These are phyloP conservation scores for Leccinum arenicola DNA, from an alignment of 768 basidiomycete species.

Conservation along the genomic window DNA sequence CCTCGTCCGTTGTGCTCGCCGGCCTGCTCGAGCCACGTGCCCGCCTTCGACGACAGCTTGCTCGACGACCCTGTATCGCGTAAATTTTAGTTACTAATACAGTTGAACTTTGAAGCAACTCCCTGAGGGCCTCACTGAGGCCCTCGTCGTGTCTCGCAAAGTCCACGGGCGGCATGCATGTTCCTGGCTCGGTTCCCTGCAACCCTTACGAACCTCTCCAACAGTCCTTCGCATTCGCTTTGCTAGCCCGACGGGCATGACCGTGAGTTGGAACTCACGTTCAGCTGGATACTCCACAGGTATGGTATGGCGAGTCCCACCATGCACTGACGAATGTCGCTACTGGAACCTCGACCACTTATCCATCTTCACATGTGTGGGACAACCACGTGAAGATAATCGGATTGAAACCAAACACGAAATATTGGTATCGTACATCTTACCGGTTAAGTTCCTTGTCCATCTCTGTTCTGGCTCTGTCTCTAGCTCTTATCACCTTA, in stretches of 20 bases:
- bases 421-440: conserved; percentile 28
- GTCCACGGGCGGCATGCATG: conserved; percentile 25
- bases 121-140: no score
- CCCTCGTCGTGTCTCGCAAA: conserved; percentile 23
- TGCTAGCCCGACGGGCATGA: conserved; percentile 27
- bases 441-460: conserved; percentile 19
- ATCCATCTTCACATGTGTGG: conserved; percentile 25
- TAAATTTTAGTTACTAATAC: no score
- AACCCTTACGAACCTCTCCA: conserved; percentile 29
- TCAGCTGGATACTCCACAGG: conserved; percentile 22
- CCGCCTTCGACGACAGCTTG: no score
- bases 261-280: conserved; percentile 23
- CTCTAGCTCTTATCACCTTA: not conserved
- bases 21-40: no score
- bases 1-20: no score
- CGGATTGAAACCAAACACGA: conserved; percentile 22
- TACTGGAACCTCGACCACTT: conserved; percentile 22
- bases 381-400: conserved; percentile 29
- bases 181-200: conserved; percentile 27
- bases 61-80: no score
- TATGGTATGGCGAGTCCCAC: conserved; percentile 25
- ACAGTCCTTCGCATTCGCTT: conserved; percentile 25
- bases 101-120: no score
- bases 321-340: conserved; percentile 18
- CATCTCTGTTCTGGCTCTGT: not conserved